These are phyloP conservation scores for Monosporascus sp. DNA, from an alignment of 2,329 filamentous ascomycete species.

Conservation along the genomic window DNA sequence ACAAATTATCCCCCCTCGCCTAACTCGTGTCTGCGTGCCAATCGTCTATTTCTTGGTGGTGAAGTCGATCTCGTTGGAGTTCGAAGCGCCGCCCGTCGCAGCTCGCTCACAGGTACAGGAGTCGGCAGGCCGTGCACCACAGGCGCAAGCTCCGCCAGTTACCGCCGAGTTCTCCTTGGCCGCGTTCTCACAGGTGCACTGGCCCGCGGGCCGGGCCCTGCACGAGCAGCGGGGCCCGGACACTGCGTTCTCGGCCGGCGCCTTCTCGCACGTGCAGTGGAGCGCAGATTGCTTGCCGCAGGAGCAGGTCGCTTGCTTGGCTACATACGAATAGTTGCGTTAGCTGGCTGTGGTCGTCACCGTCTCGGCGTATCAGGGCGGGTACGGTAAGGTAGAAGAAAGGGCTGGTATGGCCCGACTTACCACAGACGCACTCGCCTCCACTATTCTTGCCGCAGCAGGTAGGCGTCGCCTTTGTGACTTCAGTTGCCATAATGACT, in stretches of 20 bases:
- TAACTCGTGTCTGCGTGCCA: neutral
- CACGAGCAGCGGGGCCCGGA: constrained; percentile 76
- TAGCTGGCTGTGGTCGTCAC: constrained; percentile 1
- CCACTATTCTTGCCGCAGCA: constrained; percentile 51
- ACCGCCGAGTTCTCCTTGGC: constrained; percentile 61
- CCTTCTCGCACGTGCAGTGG: constrained; percentile 79
- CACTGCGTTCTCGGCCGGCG: constrained; percentile 67
- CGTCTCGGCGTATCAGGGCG: neutral
- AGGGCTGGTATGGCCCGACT: constrained; percentile 20
- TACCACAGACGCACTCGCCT: constrained; percentile 53
- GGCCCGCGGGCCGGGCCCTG: constrained; percentile 70
- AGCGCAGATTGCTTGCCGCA: constrained; percentile 86
- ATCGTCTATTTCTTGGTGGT: constrained; percentile 57
- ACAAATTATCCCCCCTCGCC: neutral
- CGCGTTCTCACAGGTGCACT: constrained; percentile 76
- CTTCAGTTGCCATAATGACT: constrained; percentile 27
- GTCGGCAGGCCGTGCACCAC: constrained; percentile 67
- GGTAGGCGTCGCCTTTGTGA: constrained; percentile 36
- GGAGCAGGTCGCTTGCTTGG: constrained; percentile 69
- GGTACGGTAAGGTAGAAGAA: neutral
- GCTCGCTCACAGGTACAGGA: constrained; percentile 80
- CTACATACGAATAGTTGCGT: constrained; percentile 29
- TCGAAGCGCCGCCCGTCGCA: constrained; percentile 48
- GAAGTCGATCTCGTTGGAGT: constrained; percentile 79
- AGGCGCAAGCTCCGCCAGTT: constrained; percentile 62